Conservation (phyloP, 768 basidiomycete genomes). For the Fistulinella prunicolor region DNA sequence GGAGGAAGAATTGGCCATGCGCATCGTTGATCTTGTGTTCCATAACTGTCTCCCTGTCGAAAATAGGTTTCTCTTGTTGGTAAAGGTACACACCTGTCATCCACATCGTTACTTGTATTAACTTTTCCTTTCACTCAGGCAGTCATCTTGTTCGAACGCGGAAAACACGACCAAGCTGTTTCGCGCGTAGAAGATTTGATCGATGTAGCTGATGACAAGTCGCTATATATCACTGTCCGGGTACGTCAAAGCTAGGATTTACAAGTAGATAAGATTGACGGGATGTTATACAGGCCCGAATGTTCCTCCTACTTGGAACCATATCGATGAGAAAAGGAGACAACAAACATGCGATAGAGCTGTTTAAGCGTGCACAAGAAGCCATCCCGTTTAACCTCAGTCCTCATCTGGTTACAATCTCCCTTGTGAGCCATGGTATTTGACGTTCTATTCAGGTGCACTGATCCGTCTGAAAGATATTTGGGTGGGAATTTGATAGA, state of each 20-base stretch:
- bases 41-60: not conserved
- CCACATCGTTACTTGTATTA: no score
- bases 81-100: constrained; percentile 6
- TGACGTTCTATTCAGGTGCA: no score
- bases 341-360: not conserved
- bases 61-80: constrained; percentile 5
- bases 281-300: no score
- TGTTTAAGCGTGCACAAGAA: not conserved
- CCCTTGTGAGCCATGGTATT: no score
- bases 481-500: constrained; percentile 6
- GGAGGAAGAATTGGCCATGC: constrained; percentile 1
- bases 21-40: constrained; percentile 12
- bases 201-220: not conserved
- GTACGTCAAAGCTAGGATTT: not conserved
- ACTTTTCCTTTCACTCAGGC: not conserved
- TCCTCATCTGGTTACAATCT: not conserved
- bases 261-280: not conserved
- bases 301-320: no score
- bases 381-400: not conserved
- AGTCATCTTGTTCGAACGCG: not conserved
- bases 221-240: not conserved
- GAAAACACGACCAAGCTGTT: not conserved
- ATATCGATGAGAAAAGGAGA: not conserved
- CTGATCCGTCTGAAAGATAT: not conserved
- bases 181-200: not conserved